Base-by-base conservation (phyloP, 1,284 basidiomycete genomes). In the Cryptococcus maquisensis region DNA sequence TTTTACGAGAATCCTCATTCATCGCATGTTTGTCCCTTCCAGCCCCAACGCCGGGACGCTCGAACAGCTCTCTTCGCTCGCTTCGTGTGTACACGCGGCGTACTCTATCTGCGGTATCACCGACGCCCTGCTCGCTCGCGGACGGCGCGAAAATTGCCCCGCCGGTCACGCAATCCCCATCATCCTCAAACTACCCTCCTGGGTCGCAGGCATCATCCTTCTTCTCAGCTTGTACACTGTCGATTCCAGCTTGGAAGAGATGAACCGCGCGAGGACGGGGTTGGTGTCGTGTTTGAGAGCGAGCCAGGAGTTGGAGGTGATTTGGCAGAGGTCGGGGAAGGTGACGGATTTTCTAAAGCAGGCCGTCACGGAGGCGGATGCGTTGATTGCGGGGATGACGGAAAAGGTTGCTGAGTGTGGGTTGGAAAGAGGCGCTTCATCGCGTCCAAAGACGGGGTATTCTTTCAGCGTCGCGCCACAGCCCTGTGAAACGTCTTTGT, bases 41-140 rank as follows among this genome's bases (percentile, higher is more conserved):
- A 81, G 65, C 12, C 51, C 61, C 28, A 64, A 65, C 26, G 61
- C 66, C 10, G 62, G 71, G 35, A 60, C 64, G 1, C 55, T 69
- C 46, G 72, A 70, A 10, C 28, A 32, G 10, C 70, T 78, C 48
- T 86, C 89, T 0, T 88, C 87, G 0, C 79, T 90, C 15, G 86
- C 88, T 0, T 90, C 91, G 47, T 91, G 89, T 69, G 86, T 85
- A 13, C 90, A 88, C 58, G 89, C 89, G 1, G 87, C 89, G 0
- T 79, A 88, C n/a, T 84, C 85, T 2, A 87, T 85, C 56, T 83
- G 82, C 41, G 87, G 87, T 65, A 81, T 91, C 35, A 77, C 86
- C 23, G 84, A 89, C 60, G 67, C 69, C 2, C 60, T 70, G 5
- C 57, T 72, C n/a, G 59, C 65, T 18, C 61, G 74, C 20, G 65